A percentile compares a stretch with the other conserved stretches of the same genome.
phyloP scores from a whole-genome alignment of 2,329 filamentous ascomycete genomes.

The Fusarium falciforme region DNA sequence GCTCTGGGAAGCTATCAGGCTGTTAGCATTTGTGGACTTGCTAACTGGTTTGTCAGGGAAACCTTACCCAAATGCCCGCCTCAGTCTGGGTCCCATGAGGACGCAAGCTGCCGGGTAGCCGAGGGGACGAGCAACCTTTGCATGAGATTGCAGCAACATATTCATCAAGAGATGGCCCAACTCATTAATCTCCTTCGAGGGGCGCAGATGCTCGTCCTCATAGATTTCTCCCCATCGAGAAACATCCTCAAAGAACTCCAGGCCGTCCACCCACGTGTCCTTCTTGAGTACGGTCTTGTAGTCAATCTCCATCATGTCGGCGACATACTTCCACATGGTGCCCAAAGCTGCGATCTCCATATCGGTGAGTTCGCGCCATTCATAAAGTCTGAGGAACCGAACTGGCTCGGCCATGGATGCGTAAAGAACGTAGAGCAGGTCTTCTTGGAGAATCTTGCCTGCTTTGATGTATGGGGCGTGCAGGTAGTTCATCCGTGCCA shows the following conservation, averaged over 20 bases:
- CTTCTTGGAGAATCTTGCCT: slow-evolving; percentile 52
- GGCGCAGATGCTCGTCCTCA: slow-evolving; percentile 69
- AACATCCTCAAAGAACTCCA: slow-evolving; percentile 64
- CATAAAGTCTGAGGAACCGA: slow-evolving; percentile 71
- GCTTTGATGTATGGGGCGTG: slow-evolving; percentile 51
- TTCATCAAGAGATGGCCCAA: slow-evolving; percentile 70
- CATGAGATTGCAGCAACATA: slow-evolving; percentile 68
- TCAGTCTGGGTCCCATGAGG: slow-evolving; percentile 72
- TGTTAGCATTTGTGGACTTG: slow-evolving; percentile 24
- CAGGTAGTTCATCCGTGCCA: slow-evolving; percentile 55
- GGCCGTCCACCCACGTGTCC: slow-evolving; percentile 59
- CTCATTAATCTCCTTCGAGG: slow-evolving; percentile 59
- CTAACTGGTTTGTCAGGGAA: neutral
- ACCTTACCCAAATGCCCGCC: slow-evolving; percentile 72
- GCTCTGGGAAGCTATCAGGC: slow-evolving; percentile 55
- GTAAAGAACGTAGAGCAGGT: slow-evolving; percentile 55
- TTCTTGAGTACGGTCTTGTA: slow-evolving; percentile 55
- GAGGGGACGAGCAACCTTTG: slow-evolving; percentile 57
- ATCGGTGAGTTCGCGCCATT: slow-evolving; percentile 76
- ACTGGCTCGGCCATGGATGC: slow-evolving; percentile 75
- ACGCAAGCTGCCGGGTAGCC: slow-evolving; percentile 64
- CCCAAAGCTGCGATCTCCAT: slow-evolving; percentile 76
- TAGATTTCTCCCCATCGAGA: slow-evolving; percentile 64
- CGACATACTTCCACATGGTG: slow-evolving; percentile 77
- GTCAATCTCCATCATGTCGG: slow-evolving; percentile 75